Base-by-base conservation (phyloP, 2,329 filamentous ascomycete species). In the Endocalyx cinctus region DNA sequence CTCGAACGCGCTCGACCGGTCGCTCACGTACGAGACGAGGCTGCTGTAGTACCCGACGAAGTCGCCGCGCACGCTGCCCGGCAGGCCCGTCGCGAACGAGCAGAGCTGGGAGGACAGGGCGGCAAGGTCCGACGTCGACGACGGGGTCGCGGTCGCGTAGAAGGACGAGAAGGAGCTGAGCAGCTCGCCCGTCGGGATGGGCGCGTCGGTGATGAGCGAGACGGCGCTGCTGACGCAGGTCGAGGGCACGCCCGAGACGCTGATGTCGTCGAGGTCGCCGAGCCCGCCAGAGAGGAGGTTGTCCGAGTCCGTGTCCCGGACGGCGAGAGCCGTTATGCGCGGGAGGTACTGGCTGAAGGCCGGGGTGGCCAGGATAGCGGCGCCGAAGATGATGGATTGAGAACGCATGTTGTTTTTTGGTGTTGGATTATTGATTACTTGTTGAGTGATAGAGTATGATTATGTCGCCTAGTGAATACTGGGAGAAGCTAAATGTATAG, bases 41-140 rank as follows among this genome's bases (percentile, higher is more conserved):
- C 16, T 10, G 16, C 35, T 35, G n/a, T 31, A 27, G 39, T 47
- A 50, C n/a, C 29, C 30, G 14, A 30, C 35, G 22, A 44, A 43
- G 18, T 40, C 37, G 35, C 37, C 31, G n/a, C 23, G 22, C 15
- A 50, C 33, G 22, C 45, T 43, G 7, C 34, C 12, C 4, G 45
- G 38, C 17, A 50, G 29, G 6, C 17, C 14, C 10, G 41, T 30
- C 5, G 27, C 40, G 35, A 47, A 34, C 5, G 18, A 33, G 40
- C 47, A 50, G 10, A 39, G 38, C 32, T 42, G 18, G 8, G 39
- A 38, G 18, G 37, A 10, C 19, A 38, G 13, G 15, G n/a, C 17
- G 16, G 7, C 11, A 7, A 38, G 30, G 8, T 33, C 31, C 17
- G 15, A 14, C 33, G 37, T 27, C 13, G 33, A 14, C 6, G 31